Conservation (phyloP, 176 grass and related monocot genomes). For the Carex parvula region DNA sequence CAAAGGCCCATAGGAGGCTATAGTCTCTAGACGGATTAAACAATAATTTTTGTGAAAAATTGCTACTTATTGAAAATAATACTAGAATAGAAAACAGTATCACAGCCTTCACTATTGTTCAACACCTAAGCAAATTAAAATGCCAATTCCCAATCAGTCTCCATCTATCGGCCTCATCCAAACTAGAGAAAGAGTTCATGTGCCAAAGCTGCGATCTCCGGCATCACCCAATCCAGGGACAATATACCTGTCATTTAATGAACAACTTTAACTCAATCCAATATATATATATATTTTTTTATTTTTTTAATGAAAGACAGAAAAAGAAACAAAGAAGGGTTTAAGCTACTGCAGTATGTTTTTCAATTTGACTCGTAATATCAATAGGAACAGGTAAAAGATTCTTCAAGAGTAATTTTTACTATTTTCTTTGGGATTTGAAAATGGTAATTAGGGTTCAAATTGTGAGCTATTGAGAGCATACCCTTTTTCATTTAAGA, state of each 20-base stretch:
- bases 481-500: slow-evolving; percentile 70
- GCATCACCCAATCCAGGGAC: slow-evolving; percentile 64
- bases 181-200: slow-evolving; percentile 26
- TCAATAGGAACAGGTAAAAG: background rate
- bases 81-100: background rate
- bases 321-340: background rate
- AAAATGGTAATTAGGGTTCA: background rate
- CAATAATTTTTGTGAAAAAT: no score
- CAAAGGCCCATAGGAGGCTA: no score
- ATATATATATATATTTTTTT: background rate
- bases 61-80: background rate
- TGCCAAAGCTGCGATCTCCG: slow-evolving; percentile 59
- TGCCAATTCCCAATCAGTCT: background rate
- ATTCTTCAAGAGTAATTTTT: background rate
- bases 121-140: slow-evolving; percentile 13
- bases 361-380: background rate
- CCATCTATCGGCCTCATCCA: background rate
- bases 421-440: background rate
- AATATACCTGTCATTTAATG: slow-evolving; percentile 40
- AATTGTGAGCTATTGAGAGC: background rate
- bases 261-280: background rate
- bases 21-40: no score
- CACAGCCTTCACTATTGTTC: background rate
- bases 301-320: background rate
- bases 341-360: background rate